Percentiles rank a stretch among this genome's conserved stretches.
Conservation (phyloP, 2,329 filamentous ascomycete species). For the Aspergillus sp. region DNA sequence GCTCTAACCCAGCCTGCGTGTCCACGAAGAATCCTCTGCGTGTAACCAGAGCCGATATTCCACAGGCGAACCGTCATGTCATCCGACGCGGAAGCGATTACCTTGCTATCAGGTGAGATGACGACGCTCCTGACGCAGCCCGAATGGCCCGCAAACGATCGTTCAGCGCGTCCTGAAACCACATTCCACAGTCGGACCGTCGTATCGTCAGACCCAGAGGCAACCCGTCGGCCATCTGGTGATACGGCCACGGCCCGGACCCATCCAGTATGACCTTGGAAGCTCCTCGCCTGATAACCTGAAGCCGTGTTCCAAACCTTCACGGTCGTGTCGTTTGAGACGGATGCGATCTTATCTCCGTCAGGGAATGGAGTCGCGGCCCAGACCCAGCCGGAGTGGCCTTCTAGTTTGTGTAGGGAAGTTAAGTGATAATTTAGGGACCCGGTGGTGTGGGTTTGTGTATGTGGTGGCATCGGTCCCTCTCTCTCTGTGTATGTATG, state of each 20-base stretch:
- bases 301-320: neutral
- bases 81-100: conserved; percentile 7
- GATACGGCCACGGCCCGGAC: conserved; percentile 12
- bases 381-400: neutral
- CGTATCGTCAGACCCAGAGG: neutral
- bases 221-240: conserved; percentile 6
- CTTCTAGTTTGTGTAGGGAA: neutral
- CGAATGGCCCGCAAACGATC: neutral
- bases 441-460: neutral
- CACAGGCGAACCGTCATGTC: conserved; percentile 15
- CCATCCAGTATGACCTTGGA: neutral
- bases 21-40: conserved; percentile 18
- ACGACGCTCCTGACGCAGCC: conserved; percentile 12
- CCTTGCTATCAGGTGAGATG: conserved; percentile 27
- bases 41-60: conserved; percentile 1
- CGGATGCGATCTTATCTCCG: neutral
- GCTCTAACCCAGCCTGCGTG: conserved; percentile 17
- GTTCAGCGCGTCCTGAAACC: neutral
- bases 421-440: neutral
- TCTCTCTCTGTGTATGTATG: neutral
- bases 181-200: neutral
- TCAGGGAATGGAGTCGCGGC: neutral
- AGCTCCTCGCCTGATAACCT: neutral
- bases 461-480: neutral
- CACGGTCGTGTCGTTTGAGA: neutral